Conservation (phyloP, 2,329 filamentous ascomycete species). For the Cercospora berteroae region DNA sequence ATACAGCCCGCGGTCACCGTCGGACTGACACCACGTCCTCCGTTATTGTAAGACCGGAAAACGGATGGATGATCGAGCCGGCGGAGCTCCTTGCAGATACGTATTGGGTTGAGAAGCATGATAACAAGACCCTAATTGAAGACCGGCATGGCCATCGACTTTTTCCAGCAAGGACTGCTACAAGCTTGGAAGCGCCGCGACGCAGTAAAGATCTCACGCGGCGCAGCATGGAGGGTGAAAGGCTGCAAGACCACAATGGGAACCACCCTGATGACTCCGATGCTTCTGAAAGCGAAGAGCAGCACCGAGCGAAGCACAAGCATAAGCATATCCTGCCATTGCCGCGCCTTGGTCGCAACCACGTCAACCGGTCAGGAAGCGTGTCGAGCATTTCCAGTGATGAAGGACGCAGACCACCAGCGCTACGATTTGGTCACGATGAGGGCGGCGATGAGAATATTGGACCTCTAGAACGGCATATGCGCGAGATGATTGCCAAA, state of each 20-base stretch:
- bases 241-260: conserved; percentile 7
- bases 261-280: conserved; percentile 17
- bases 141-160: conserved; percentile 74
- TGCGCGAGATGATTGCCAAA: conserved; percentile 45
- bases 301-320: conserved; percentile 6
- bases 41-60: conserved; percentile 68
- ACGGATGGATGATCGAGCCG: conserved; percentile 82
- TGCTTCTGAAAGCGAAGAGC: conserved; percentile 21
- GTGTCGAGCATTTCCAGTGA: conserved; percentile 33
- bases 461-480: conserved; percentile 48
- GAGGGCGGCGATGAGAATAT: conserved; percentile 43
- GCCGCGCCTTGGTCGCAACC: conserved; percentile 27
- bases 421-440: conserved; percentile 45
- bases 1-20: conserved; percentile 29
- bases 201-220: conserved; percentile 24
- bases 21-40: conserved; percentile 45
- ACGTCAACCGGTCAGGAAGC: conserved; percentile 29
- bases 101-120: conserved; percentile 81
- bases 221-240: conserved; percentile 8
- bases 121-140: conserved; percentile 78
- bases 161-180: conserved; percentile 50
- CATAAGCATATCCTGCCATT: conserved; percentile 23
- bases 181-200: conserved; percentile 27
- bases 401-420: conserved; percentile 44
- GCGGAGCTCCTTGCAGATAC: conserved; percentile 85